Evolutionary conservation across 345 rosid genomes (phyloP).

Genomic region (Populus tremula): DNA sequence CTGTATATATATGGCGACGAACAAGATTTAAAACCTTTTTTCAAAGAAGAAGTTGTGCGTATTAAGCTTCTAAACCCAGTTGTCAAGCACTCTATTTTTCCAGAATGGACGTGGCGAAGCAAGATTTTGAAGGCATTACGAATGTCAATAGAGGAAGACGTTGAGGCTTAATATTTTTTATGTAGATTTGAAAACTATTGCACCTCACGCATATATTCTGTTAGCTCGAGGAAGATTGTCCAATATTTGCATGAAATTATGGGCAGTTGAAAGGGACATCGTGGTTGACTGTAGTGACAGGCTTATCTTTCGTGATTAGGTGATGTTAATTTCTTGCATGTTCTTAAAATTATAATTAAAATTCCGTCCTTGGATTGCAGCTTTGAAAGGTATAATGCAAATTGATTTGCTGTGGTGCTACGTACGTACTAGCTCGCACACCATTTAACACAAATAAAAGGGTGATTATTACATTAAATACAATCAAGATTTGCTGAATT

Average conservation of each 20-base stretch:
- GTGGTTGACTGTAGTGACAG: background rate
- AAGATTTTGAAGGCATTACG: background rate
- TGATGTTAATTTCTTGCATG: background rate
- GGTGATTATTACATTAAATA: too few relatives aligned
- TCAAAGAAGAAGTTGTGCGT: background rate
- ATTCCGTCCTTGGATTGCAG: slow-evolving; percentile 3
- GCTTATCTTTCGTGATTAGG: background rate
- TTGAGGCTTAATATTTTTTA: background rate
- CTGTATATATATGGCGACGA: background rate
- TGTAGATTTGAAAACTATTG: background rate
- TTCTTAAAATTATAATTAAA: background rate
- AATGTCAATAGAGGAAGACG: background rate
- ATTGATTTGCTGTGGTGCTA: too few relatives aligned
- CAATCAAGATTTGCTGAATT: too few relatives aligned
- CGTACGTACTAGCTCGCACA: too few relatives aligned
- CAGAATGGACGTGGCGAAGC: background rate
- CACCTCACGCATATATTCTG: background rate
- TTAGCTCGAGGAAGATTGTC: background rate
- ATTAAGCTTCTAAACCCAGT: background rate
- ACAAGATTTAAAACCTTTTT: background rate
- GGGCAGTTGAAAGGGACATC: slow-evolving; percentile 3
- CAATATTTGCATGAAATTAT: background rate
- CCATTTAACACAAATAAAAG: too few relatives aligned
- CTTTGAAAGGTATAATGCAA: background rate
- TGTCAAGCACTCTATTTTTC: background rate